Conservation (phyloP, 169 alveolate genomes). For the Plasmodium fragile region DNA sequence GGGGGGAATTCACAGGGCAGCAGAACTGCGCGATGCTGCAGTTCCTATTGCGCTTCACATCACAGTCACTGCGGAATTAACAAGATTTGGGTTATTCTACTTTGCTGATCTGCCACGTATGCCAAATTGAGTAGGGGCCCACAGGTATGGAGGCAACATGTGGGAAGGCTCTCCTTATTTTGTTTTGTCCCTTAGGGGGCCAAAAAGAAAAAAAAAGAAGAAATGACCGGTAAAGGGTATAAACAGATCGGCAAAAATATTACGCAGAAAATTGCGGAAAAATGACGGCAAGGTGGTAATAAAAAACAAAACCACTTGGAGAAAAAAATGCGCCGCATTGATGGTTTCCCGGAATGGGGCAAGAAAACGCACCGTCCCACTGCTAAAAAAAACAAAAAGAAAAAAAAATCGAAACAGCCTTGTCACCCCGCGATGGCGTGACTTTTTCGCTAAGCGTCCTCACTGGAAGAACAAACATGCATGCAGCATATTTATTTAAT, state of each 20-base stretch:
- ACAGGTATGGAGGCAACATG: background rate
- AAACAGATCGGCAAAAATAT: background rate
- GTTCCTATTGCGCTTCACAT: background rate
- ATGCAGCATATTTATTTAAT: background rate
- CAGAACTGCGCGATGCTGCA: background rate
- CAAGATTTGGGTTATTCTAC: background rate
- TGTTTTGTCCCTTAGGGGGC: background rate
- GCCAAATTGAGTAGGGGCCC: background rate
- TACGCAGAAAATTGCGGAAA: background rate
- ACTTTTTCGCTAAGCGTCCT: background rate
- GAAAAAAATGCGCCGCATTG: background rate
- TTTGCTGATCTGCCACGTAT: background rate
- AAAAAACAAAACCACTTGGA: constrained; percentile 1
- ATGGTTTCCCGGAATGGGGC: background rate
- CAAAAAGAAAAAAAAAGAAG: background rate
- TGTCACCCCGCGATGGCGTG: background rate
- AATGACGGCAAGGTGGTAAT: background rate
- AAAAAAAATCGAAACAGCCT: background rate
- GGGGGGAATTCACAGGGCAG: background rate
- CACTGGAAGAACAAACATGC: background rate
- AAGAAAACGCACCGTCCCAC: background rate
- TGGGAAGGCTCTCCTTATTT: background rate
- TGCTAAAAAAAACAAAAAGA: background rate
- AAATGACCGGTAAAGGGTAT: background rate
- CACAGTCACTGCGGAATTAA: background rate